Evolutionary conservation across 257 asterid species (phyloP), one percentile per base, ranked within the genome.

Genomic region (Penstemon newberryi): DNA sequence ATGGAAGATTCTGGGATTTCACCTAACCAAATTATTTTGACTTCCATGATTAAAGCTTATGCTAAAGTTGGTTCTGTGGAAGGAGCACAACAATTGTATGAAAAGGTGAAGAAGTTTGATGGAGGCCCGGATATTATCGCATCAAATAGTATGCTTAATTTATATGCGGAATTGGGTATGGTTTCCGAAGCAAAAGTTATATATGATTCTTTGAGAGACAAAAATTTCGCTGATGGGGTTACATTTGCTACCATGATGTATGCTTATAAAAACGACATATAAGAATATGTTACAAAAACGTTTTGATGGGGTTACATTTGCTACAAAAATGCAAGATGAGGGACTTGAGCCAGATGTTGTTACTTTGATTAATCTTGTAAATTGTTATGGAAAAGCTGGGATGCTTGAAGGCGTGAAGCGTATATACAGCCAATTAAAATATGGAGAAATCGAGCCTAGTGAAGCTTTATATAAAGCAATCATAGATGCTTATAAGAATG

Each of bases 321-420:
- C 95, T 3, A 88, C 95, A 93, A 25, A 79, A 74, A 85, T 25
- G 95, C 95, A 87, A 73, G 96, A 87, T 33, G 90, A 81, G 47
- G 97, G 97, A 41, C 67, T 90, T 12, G 75, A 90, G 78, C 95
- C 98, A 3, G 96, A 93, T 56, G 63, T 85, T 39, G 91, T 93
- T 55, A 93, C 97, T 0, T 69, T 77, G 65, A 73, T 93, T 46
- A 78, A 75, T 78, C 92, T 93, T 8, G 96, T 87, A 11, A 77
- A 72, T 47, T 93, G 98, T 75, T 93, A 93, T 38, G 95, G 96
- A 43, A 81, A 85, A 79, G 93, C 91, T 8, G 92, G 98, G 51
- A 87, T 90, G 91, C 78, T 86, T 56, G 97, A 93, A 82, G 97
- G 97, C 50, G 87, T 90, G 72, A 88, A 90, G 80, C 83, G 97